phyloP scores from a whole-genome alignment of 371 early-diverging fungal genomes.

The Nematocida homosporus region DNA sequence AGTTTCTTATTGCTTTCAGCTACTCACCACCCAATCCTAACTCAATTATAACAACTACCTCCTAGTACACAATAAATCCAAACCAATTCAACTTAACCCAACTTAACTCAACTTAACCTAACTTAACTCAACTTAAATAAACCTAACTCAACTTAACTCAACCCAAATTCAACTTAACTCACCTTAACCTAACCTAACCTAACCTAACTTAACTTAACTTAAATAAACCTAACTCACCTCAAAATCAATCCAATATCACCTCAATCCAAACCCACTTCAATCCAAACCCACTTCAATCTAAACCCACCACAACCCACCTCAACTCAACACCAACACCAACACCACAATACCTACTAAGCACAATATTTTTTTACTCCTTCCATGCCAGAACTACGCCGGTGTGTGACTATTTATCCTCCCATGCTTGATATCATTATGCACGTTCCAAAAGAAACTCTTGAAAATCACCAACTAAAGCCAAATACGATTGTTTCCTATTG shows the following conservation, averaged over 20 bases:
- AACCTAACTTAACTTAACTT: neutral
- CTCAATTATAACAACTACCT: too few relatives aligned
- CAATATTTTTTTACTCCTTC: slow-evolving; percentile 37
- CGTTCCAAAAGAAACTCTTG: slow-evolving; percentile 1
- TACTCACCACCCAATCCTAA: too few relatives aligned
- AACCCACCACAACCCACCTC: neutral
- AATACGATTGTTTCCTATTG: slow-evolving; percentile 37
- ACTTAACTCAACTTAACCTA: too few relatives aligned
- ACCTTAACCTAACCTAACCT: neutral
- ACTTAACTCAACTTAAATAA: too few relatives aligned
- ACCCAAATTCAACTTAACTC: neutral
- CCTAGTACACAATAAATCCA: too few relatives aligned
- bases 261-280: neutral
- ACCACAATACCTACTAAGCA: neutral
- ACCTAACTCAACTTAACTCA: too few relatives aligned
- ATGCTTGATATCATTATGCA: slow-evolving; percentile 44
- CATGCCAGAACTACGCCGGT: slow-evolving; percentile 20
- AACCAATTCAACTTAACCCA: too few relatives aligned
- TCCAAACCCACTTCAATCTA: neutral
- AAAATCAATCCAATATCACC: neutral
- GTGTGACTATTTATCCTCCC: slow-evolving; percentile 50
- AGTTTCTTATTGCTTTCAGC: too few relatives aligned
- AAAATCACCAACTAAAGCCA: neutral
- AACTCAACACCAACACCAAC: neutral
- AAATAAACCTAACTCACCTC: neutral